A percentile compares a stretch with the other conserved stretches of the same genome.
phyloP scores from a whole-genome alignment of 2,329 filamentous ascomycete genomes.

The Exophiala viscosa region DNA sequence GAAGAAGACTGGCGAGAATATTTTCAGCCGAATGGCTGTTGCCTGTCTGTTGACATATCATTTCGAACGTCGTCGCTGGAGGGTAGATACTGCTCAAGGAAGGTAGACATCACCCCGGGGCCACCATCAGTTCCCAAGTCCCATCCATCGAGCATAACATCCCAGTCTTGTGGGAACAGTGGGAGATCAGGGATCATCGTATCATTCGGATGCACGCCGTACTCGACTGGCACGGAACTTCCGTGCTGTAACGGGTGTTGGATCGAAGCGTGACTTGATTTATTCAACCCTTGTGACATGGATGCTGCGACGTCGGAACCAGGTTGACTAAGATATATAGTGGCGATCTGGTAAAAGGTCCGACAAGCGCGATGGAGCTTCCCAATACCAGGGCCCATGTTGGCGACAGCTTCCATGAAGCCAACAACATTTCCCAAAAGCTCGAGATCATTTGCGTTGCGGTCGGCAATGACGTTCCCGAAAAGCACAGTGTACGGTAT shows the following conservation, averaged over 20 bases:
- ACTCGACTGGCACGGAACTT: neutral
- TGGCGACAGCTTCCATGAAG: conserved; percentile 16
- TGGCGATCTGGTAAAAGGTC: conserved; percentile 17
- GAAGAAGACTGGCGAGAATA: too few species aligned
- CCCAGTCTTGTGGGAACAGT: conserved; percentile 23
- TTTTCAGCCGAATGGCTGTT: too few species aligned
- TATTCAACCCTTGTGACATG: neutral
- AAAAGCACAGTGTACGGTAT: conserved; percentile 60
- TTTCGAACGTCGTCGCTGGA: too few species aligned
- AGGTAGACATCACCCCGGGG: conserved; percentile 20
- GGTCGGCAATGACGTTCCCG: conserved; percentile 23
- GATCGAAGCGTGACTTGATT: neutral
- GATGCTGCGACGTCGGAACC: neutral
- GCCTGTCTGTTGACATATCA: too few species aligned
- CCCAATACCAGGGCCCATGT: conserved; percentile 6
- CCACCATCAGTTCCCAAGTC: conserved; percentile 21
- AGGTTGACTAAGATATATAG: conserved; percentile 9
- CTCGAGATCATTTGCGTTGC: conserved; percentile 13
- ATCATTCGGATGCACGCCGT: neutral
- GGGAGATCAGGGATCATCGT: conserved; percentile 9
- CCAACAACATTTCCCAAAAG: conserved; percentile 29
- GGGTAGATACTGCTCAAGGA: conserved; percentile 14
- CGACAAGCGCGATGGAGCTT: conserved; percentile 21
- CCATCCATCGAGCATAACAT: conserved; percentile 23
- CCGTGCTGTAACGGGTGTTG: neutral